A percentile compares a stretch with the other conserved stretches of the same genome.
phyloP scores from a whole-genome alignment of 1,139 yeast species.

The Yamadazyma sp. region DNA sequence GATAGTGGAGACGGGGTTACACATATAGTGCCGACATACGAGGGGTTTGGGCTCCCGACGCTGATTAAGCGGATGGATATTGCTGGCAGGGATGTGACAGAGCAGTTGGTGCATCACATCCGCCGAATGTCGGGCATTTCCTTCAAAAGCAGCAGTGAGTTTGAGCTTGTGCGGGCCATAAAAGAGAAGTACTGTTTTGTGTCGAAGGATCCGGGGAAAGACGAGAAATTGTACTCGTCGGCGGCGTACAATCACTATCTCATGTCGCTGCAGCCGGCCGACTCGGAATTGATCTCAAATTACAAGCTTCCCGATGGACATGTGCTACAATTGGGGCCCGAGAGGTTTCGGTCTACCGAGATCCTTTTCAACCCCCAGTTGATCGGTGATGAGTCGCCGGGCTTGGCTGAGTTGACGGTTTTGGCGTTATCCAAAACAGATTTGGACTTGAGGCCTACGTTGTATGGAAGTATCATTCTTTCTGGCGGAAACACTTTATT shows the following conservation, averaged over 20 bases:
- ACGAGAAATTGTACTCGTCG: constrained; percentile 58
- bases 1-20: constrained; percentile 94
- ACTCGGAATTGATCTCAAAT: constrained; percentile 30
- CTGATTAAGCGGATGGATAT: constrained; percentile 75
- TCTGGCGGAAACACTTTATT: constrained; percentile 86
- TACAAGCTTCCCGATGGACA: constrained; percentile 87
- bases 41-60: constrained; percentile 78
- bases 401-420: constrained; percentile 65
- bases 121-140: constrained; percentile 62
- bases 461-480: constrained; percentile 71
- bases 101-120: constrained; percentile 64
- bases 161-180: constrained; percentile 74
- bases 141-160: constrained; percentile 70
- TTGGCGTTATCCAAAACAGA: constrained; percentile 73
- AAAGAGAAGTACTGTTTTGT: constrained; percentile 76
- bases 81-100: constrained; percentile 87
- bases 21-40: constrained; percentile 85
- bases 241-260: constrained; percentile 20
- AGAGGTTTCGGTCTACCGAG: constrained; percentile 71
- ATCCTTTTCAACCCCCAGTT: constrained; percentile 77
- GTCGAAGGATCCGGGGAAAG: constrained; percentile 66
- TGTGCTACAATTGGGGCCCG: constrained; percentile 58
- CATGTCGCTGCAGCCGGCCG: constrained; percentile 7
- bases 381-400: constrained; percentile 73
- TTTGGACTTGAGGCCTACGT: constrained; percentile 66